Base-by-base conservation (phyloP, 176 grass and related monocot genomes). In the Oryza longistaminata region DNA sequence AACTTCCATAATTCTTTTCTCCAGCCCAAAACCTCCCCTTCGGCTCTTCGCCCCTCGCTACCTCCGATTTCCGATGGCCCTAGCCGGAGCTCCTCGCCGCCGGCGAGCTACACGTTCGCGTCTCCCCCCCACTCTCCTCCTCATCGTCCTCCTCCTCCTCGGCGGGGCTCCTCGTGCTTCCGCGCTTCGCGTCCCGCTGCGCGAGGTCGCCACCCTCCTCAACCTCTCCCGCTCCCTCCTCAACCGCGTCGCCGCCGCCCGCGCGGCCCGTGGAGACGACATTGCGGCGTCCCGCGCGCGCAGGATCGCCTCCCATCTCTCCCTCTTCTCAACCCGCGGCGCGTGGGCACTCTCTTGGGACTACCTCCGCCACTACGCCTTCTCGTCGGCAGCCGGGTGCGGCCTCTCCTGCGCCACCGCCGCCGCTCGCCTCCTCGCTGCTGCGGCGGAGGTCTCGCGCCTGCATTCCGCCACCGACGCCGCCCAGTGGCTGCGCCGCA, bases 181-280 rank as follows among this genome's bases (percentile, higher is more conserved):
- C 6, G 88, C 85, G 2, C 60, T 95, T 16, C 49, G 53, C n/a
- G 13, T 92, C 27, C 75, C 72, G 15, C 44, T 99, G 8, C 77
- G 86, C 60, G 84, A 96, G 77, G 86, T 87, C 79, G 74, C 81
- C 25, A 82, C 86, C 14, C 75, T 91, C 24, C 83, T 95, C 74
- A 96, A 91, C 42, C 88, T 99, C 64, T 98, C 96, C 81, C 88
- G 89, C 68, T 94, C 96, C 48, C 96, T 99, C 90, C 90, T 99
- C 66, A 48, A 88, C 72, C 93, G 96, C 78, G 58, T 99, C 43
- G 91, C 88, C 78, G 82, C 85, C 79, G 71, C 91, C 55, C 93
- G 93, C 13, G 83, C 82, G 27, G 85, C 86, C 19, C 91, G 93
- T 11, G 88, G 91, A 9, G 91, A 99, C 52, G 74, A 72, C 66